phyloP scores from a whole-genome alignment of 1,284 basidiomycete genomes.

The Pseudozyma hubeiensis region DNA sequence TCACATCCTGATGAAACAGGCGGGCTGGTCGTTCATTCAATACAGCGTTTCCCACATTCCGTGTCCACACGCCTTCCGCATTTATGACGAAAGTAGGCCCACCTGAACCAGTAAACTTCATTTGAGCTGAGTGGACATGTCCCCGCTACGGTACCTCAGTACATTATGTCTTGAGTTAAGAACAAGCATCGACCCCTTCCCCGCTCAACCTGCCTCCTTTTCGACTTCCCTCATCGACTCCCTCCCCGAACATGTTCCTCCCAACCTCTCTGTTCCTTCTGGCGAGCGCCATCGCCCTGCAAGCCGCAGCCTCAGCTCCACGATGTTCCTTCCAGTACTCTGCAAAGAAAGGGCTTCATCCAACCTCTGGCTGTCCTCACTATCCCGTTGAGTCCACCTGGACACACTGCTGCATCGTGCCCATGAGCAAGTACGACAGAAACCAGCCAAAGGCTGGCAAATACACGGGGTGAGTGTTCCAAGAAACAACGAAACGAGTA shows the following conservation, averaged over 20 bases:
- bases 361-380: conserved; percentile 8
- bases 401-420: conserved; percentile 28
- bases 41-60: no score
- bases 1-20: no score
- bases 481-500: background rate
- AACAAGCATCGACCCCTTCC: no score
- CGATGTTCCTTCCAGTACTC: conserved; percentile 17
- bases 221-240: background rate
- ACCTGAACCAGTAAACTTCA: no score
- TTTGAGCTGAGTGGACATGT: no score
- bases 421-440: conserved; percentile 6
- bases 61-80: no score
- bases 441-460: conserved; percentile 1
- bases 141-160: no score
- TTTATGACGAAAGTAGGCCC: no score
- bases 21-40: no score
- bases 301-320: conserved; percentile 22
- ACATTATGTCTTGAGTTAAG: no score
- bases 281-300: background rate
- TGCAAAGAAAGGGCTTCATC: background rate
- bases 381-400: background rate
- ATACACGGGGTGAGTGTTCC: conserved; percentile 12
- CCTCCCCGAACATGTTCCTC: conserved; percentile 15
- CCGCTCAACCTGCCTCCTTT: background rate
- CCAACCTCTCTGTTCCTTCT: conserved; percentile 2